Evolutionary conservation across 257 asterid genomes (phyloP).

Genomic region (Petunia secreta): DNA sequence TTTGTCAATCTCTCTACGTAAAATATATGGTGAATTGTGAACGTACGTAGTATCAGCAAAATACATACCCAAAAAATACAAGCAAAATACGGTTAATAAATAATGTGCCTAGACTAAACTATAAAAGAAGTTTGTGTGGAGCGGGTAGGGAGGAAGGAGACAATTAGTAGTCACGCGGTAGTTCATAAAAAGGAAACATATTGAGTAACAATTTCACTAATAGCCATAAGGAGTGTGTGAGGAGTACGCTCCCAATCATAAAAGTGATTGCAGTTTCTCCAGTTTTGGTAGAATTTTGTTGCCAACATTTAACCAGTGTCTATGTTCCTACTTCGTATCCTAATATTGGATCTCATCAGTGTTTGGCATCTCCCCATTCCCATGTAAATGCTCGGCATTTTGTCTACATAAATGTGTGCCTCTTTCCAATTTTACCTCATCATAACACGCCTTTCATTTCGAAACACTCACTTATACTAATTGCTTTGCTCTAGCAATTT

Average conservation of each 20-base stretch:
- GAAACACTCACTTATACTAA: not conserved
- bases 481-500: not conserved
- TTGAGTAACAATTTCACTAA: not conserved
- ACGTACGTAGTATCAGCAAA: too few species aligned
- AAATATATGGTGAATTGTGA: too few species aligned
- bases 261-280: not conserved
- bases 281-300: not conserved
- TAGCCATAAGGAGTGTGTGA: not conserved
- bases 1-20: too few species aligned
- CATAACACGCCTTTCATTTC: not conserved
- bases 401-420: not conserved
- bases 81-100: too few species aligned
- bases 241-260: not conserved
- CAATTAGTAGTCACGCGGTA: not conserved
- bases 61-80: too few species aligned
- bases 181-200: constrained; percentile 5
- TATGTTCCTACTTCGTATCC: not conserved
- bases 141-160: not conserved
- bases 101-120: too few species aligned
- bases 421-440: not conserved
- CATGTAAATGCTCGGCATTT: too few species aligned
- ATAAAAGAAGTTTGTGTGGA: not conserved
- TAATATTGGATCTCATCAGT: not conserved
- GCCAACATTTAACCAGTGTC: not conserved
- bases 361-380: not conserved